phyloP scores from a whole-genome alignment of 139 green algal species.

The Closterium sp. region DNA sequence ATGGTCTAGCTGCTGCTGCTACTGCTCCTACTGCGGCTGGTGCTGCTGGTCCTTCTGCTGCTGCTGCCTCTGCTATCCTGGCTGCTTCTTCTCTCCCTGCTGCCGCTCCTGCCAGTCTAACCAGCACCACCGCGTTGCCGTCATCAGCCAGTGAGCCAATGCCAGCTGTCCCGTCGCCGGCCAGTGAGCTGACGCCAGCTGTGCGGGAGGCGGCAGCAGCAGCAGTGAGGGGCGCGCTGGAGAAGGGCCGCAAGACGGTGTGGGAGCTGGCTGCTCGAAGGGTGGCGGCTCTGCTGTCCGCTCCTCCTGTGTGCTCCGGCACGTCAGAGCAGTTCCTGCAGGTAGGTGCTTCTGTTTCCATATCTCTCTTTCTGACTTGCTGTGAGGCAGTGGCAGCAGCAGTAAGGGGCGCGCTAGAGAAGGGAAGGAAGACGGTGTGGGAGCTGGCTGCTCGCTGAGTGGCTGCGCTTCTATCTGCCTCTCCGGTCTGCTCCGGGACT shows the following conservation, averaged over 20 bases:
- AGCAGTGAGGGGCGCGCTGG: conserved; percentile 14
- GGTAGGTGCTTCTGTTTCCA: neutral
- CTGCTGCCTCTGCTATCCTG: too few relatives aligned
- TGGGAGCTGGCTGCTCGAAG: conserved; percentile 49
- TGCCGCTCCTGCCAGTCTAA: too few relatives aligned
- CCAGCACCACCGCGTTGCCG: neutral
- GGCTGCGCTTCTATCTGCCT: conserved; percentile 24
- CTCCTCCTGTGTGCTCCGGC: conserved; percentile 23
- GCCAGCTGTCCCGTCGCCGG: neutral
- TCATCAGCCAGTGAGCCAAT: neutral
- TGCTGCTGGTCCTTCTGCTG: neutral
- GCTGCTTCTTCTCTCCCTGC: too few relatives aligned
- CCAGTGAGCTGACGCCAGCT: neutral
- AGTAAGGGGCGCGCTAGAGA: conserved; percentile 23
- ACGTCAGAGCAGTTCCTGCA: conserved; percentile 44
- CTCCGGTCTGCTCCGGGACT: conserved; percentile 13
- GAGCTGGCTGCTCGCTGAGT: conserved; percentile 43
- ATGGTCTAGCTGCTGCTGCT: neutral
- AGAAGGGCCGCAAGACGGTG: conserved; percentile 36
- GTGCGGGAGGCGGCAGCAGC: conserved; percentile 24
- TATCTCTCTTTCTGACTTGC: too few relatives aligned
- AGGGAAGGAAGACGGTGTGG: conserved; percentile 37
- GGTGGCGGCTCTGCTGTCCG: conserved; percentile 38
- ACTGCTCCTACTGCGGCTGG: too few relatives aligned
- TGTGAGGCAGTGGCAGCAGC: neutral